Evolutionary conservation across 202 grass and related monocot genomes (phyloP).

Genomic region (Carex arenaria): DNA sequence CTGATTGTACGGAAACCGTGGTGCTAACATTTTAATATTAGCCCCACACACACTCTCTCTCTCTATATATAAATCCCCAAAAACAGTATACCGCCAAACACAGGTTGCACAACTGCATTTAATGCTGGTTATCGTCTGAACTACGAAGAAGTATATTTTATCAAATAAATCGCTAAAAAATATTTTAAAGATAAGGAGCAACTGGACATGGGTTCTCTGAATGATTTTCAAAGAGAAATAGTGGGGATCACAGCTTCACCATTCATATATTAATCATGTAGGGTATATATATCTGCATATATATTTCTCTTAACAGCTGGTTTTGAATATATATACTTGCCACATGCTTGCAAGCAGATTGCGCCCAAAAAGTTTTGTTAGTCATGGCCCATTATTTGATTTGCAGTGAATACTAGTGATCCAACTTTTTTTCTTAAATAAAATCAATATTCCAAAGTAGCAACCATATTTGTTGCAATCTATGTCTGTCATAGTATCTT

Average conservation of each 20-base stretch:
- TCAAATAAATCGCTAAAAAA: not conserved
- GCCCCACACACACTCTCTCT: too few species aligned
- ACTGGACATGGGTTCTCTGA: not conserved
- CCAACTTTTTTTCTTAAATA: too few species aligned
- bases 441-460: not conserved
- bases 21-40: too few species aligned
- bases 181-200: not conserved
- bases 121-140: not conserved
- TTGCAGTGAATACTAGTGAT: not conserved
- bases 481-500: not conserved
- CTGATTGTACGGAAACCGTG: too few species aligned
- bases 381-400: not conserved
- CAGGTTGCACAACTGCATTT: not conserved
- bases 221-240: not conserved
- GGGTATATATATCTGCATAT: not conserved
- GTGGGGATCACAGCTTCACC: not conserved
- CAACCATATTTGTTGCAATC: not conserved
- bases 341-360: not conserved
- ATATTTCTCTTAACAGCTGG: not conserved
- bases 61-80: not conserved
- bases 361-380: not conserved
- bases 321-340: not conserved
- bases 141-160: not conserved
- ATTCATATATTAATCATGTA: constrained; percentile 6
- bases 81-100: not conserved